Evolutionary conservation across 495 filamentous ascomycete species (phyloP), one percentile per base, ranked within the genome.

Genomic region (Sphaerosporella brunnea): DNA sequence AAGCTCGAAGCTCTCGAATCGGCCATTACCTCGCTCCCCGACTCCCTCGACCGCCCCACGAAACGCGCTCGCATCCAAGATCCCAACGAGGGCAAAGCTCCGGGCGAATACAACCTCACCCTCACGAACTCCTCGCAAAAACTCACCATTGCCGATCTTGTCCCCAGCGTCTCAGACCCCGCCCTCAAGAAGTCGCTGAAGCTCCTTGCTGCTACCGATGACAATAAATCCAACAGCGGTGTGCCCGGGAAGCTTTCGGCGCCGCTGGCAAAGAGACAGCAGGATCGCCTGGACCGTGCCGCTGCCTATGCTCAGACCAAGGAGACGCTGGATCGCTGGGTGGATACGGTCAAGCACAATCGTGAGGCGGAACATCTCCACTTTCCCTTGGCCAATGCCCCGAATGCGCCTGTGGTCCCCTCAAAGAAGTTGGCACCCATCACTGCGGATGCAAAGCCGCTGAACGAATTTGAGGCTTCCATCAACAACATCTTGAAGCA

Each of bases 311-410:
- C 85, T 24, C 84, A 93, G 67, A 88, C 84, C 36, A 94, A 85
- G 56, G 79, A 95, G 63, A 84, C 84, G 0, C 66, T 97, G 20
- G 78, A 81, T 49, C 76, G 83, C 50, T 97, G 90, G 90, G 74
- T 79, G 16, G 88, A 93, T 42, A 95, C 92, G 0, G 86, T 97
- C 55, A 93, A 93, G 63, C 77, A 83, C 23, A 93, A 94, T 62
- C 77, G 92, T 32, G 72, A 84, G 50, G 87, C 90, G 3, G 92
- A 95, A 23, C 88, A 94, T 62, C 67, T 96, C 1, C 68, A 78
- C n/a, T 97, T 96, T 61, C 90, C 90, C 20, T 70, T 95, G 0
- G 71, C 77, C 3, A 80, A 93, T 51, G 79, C 81, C 1, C 69
- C 76, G 41, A 68, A 65, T 49, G 49, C 69, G 63, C 60, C 70